Conservation (phyloP, 2,329 filamentous ascomycete species). For the Aurifilum marmelostoma region DNA sequence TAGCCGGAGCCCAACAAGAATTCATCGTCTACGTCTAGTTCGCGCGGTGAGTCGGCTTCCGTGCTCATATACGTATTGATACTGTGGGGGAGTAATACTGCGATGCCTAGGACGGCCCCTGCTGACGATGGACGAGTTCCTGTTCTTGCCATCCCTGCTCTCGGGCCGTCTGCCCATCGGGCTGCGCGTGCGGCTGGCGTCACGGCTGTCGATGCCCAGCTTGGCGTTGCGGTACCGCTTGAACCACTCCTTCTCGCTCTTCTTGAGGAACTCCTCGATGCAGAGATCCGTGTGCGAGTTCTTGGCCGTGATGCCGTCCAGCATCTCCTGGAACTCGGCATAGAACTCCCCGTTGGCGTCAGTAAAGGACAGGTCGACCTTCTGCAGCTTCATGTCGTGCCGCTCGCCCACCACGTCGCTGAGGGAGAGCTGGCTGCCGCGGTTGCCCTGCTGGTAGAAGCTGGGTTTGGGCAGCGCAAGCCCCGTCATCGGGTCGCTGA, state of each 20-base stretch:
- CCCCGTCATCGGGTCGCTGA: slow-evolving; percentile 36
- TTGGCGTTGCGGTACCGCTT: slow-evolving; percentile 60
- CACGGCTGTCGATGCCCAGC: slow-evolving; percentile 53
- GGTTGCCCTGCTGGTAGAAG: slow-evolving; percentile 37
- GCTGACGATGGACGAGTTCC: slow-evolving; percentile 38
- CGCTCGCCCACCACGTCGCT: slow-evolving; percentile 63
- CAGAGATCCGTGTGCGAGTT: slow-evolving; percentile 63
- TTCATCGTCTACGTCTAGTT: slow-evolving; percentile 40
- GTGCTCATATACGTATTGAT: slow-evolving; percentile 29
- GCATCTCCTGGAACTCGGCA: slow-evolving; percentile 59
- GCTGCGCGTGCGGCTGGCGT: slow-evolving; percentile 37
- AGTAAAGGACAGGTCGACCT: slow-evolving; percentile 69
- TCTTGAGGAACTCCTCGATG: slow-evolving; percentile 67
- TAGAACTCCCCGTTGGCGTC: slow-evolving; percentile 66
- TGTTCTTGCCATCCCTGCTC: slow-evolving; percentile 42
- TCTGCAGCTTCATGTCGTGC: slow-evolving; percentile 65
- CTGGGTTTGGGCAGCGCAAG: slow-evolving; percentile 34
- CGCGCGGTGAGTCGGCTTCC: slow-evolving; percentile 28
- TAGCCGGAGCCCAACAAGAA: slow-evolving; percentile 61
- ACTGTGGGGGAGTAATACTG: slow-evolving; percentile 31
- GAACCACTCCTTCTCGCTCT: slow-evolving; percentile 71
- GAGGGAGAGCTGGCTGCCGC: slow-evolving; percentile 53
- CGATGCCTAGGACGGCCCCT: slow-evolving; percentile 33
- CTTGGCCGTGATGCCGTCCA: slow-evolving; percentile 56
- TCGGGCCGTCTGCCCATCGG: slow-evolving; percentile 34